Evolutionary conservation across 768 basidiomycete species (phyloP).

Genomic region (Mycena galopus): DNA sequence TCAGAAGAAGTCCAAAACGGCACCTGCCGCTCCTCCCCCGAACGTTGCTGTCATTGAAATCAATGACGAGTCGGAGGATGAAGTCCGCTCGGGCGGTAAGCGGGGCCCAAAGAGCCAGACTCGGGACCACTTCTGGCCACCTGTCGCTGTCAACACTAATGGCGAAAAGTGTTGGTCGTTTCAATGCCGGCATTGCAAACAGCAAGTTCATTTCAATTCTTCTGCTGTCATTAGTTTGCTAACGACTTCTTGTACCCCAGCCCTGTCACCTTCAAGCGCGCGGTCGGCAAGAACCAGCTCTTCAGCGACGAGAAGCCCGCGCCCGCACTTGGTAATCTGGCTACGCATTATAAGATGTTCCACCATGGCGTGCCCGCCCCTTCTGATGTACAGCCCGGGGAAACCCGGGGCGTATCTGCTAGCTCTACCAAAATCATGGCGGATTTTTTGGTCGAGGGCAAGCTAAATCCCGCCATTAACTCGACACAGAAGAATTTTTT

Average conservation of each 20-base stretch:
- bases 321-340: not conserved
- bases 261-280: not conserved
- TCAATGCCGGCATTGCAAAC: not conserved
- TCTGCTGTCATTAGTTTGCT: no score
- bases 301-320: not conserved
- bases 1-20: not conserved
- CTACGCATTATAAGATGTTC: not conserved
- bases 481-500: no score
- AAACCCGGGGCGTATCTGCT: no score
- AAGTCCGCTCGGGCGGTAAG: not conserved
- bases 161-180: constrained; percentile 3
- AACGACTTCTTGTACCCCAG: no score
- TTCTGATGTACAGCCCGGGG: not conserved
- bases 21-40: not conserved
- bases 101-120: not conserved
- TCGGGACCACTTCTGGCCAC: not conserved
- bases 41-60: not conserved
- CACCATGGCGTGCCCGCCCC: not conserved
- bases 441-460: no score
- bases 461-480: no score
- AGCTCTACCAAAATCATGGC: no score
- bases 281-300: not conserved
- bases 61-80: not conserved
- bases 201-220: not conserved
- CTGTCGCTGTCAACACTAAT: not conserved